Evolutionary conservation across 75 land plant genomes (phyloP), one percentile per base, ranked within the genome.

Genomic region (Ceratopteris richardii): DNA sequence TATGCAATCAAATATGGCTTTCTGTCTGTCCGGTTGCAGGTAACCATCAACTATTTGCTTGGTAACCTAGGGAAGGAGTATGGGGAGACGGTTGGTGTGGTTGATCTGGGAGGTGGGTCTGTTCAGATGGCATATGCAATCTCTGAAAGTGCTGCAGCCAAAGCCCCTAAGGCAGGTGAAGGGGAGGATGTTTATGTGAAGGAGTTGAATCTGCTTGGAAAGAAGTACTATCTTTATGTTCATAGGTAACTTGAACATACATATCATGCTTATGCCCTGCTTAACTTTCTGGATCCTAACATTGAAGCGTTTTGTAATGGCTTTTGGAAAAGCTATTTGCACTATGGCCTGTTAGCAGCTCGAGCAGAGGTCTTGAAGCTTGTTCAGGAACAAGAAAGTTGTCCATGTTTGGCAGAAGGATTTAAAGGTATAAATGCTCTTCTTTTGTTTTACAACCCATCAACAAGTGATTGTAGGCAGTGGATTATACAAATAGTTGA

Each of bases 71-170:
- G 97, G 23, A 77, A 82, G 51, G 52, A 62, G 29, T 87, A 80
- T 46, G 62, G 85, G 17, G 36, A 75, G 7, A 87, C 99, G 43
- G 99, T 90, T 65, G 99, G 99, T 52, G 84, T 95, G 10, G 97
- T 95, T 50, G 99, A 95, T 62, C 86, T 95, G 65, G 97, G 99
- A 40, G 99, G 99, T 51, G 99, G 99, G 13, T 95, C 99, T 57
- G 97, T 95, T 50, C 99, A 95, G 71, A 91, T 95, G 99, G 92
- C 97, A 48, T 95, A 95, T 75, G 99, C 99, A 25, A 78, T 95
- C 50, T 82, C 99, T 27, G 93, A 90, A 29, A 61, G 69, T 1
- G 82, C 75, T 58, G 92, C 84, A 51, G 70, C 51, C 60, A 87
- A 77, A 39, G 86, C 97, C 26, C 99, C 99, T 20, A 65, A 33